Base-by-base conservation (phyloP, 2,329 filamentous ascomycete genomes). In the Penicillium sp. region DNA sequence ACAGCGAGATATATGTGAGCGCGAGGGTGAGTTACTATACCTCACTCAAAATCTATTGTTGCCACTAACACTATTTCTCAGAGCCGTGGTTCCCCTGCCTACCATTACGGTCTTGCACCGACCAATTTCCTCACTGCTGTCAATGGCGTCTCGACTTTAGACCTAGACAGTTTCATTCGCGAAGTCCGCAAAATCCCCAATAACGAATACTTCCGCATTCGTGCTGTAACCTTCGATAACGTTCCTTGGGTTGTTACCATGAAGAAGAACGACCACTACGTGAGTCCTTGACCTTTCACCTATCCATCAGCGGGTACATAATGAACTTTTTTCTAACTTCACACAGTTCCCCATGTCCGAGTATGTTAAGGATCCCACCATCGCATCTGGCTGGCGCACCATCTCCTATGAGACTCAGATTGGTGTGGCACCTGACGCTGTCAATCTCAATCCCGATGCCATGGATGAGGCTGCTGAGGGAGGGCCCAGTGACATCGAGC, bases 241-340 rank as follows among this genome's bases (percentile, higher is more conserved):
- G 91, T 99, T 9, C 93, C 93, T 3, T 99, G 94, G 91, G 91
- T 99, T n/a, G 90, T 95, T 36, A 99, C 94, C 8, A 96, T 99
- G 90, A 99, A 99, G 85, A 97, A 97, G 83, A 97, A 97, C 65
- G 93, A 99, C 70, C 94, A 99, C 74, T 99, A 99, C 72, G 78
- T 81, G 66, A 68, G 76, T 70, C 6, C n/a, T 16, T 41, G 14
- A 4, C 36, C 35, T 19, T 16, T 27, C 23, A 23, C 23, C 23
- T 23, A 23, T 23, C 7, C 4, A 36, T 0, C 16, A 34, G 23
- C 35, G 16, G 11, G 23, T 6, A 8, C 3, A 26, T 26, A 9
- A 2, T 1, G 16, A 14, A 18, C 18, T 2, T 9, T 26, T 1
- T 36, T 9, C 29, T 52, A 35, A 61, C 30, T 13, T n/a, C 5